phyloP scores from a whole-genome alignment of 2,329 filamentous ascomycete genomes.

The Aspergillus pseudonomiae region DNA sequence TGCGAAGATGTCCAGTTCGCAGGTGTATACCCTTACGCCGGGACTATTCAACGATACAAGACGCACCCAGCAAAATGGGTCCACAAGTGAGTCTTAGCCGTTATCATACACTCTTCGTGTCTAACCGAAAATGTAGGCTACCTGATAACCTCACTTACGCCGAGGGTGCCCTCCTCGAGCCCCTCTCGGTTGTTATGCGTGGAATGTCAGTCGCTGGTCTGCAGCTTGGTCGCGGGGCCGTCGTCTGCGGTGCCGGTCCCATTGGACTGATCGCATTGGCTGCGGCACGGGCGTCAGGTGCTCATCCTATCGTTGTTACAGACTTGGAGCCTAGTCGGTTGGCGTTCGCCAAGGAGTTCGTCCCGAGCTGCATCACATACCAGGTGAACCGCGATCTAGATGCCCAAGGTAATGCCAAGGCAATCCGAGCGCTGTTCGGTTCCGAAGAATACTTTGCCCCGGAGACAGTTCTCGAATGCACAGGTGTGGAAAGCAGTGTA shows the following conservation, averaged over 20 bases:
- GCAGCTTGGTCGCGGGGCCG: slow-evolving; percentile 56
- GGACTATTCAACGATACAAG: slow-evolving; percentile 65
- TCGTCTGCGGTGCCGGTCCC: slow-evolving; percentile 66
- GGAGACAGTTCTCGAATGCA: slow-evolving; percentile 65
- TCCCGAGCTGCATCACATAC: slow-evolving; percentile 59
- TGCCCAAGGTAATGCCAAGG: slow-evolving; percentile 54
- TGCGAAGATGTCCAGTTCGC: slow-evolving; percentile 65
- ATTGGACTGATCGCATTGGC: slow-evolving; percentile 64
- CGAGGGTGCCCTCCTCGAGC: slow-evolving; percentile 66
- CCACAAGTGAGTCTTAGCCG: slow-evolving; percentile 40
- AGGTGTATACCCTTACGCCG: slow-evolving; percentile 63
- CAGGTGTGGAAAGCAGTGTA: slow-evolving; percentile 66
- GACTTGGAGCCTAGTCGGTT: slow-evolving; percentile 62
- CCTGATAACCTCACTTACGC: slow-evolving; percentile 60
- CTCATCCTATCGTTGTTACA: slow-evolving; percentile 65
- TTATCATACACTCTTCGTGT: slow-evolving; percentile 7
- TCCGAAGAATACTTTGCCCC: slow-evolving; percentile 60
- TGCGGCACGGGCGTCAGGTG: slow-evolving; percentile 63
- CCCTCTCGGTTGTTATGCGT: slow-evolving; percentile 65
- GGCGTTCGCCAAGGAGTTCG: slow-evolving; percentile 60
- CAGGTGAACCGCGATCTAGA: slow-evolving; percentile 52
- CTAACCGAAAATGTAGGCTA: slow-evolving; percentile 35
- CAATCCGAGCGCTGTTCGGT: slow-evolving; percentile 59
- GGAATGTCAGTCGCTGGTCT: slow-evolving; percentile 60
- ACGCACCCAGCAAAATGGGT: slow-evolving; percentile 64